Conservation (phyloP, 805 yeast genomes). For the Brettanomyces nanus region DNA sequence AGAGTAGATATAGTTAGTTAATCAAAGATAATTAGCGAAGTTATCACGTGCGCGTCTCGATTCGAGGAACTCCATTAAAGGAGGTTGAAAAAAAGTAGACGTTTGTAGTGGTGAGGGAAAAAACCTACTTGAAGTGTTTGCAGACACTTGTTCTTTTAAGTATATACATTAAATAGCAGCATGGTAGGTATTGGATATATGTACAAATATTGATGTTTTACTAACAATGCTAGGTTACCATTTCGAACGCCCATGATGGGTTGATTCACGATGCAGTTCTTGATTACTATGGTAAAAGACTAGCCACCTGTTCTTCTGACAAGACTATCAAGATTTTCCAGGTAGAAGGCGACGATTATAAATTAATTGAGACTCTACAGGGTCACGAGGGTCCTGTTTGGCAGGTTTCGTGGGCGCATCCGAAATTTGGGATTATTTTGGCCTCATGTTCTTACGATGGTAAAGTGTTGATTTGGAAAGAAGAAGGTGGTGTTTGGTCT, state of each 20-base stretch:
- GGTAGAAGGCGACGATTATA: conserved; percentile 67
- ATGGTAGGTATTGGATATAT: no score
- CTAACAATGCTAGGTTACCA: conserved; percentile 47
- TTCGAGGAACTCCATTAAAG: no score
- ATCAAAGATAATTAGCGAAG: no score
- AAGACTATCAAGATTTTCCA: conserved; percentile 92
- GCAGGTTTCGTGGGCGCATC: conserved; percentile 99
- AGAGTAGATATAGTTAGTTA: no score
- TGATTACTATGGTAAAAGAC: conserved; percentile 91
- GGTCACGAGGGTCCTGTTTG: conserved; percentile 99
- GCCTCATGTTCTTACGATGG: conserved; percentile 97
- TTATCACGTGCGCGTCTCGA: no score
- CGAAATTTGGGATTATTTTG: conserved; percentile 89
- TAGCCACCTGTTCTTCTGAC: conserved; percentile 95
- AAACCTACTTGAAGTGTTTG: no score
- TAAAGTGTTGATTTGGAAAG: conserved; percentile 89
- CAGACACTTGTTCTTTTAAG: no score
- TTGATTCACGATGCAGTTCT: conserved; percentile 93
- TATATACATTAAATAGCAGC: no score
- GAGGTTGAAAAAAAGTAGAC: no score
- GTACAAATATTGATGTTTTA: no score
- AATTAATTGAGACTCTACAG: conserved; percentile 70
- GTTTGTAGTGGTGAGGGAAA: no score
- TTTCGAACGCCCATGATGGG: conserved; percentile 87
- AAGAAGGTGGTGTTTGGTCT: conserved; percentile 82